Percentiles rank a stretch among this genome's conserved stretches.
These are phyloP conservation scores for Glycyrrhiza uralensis DNA, from an alignment of 306 rosid genomes.

Conservation along the genomic window DNA sequence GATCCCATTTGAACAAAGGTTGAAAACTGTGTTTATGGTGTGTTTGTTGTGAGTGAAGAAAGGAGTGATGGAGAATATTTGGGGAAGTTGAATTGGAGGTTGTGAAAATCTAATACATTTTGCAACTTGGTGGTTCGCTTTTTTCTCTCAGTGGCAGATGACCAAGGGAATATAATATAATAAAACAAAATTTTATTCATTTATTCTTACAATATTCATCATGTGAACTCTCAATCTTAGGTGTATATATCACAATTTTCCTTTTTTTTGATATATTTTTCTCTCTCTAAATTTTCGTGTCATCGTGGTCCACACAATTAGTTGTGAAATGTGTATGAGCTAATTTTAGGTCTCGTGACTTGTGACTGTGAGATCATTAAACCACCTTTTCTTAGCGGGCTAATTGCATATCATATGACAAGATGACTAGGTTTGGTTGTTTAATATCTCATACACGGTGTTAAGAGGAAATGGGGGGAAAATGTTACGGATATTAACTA, in stretches of 20 bases:
- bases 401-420: background rate
- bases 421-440: no score
- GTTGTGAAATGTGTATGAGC: conserved; percentile 12
- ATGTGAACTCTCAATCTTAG: background rate
- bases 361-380: background rate
- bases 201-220: conserved; percentile 17
- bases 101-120: conserved; percentile 69
- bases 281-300: background rate
- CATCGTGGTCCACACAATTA: conserved; percentile 10
- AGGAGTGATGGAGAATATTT: conserved; percentile 28
- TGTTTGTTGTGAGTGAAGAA: conserved; percentile 42
- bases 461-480: no score
- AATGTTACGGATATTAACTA: no score
- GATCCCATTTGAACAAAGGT: conserved; percentile 38
- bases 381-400: background rate
- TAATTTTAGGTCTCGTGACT: background rate
- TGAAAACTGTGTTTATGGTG: conserved; percentile 13
- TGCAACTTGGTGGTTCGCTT: conserved; percentile 45
- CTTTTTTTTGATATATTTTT: background rate
- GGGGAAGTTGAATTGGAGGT: conserved; percentile 59
- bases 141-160: conserved; percentile 50
- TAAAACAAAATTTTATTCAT: background rate
- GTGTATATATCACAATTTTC: background rate
- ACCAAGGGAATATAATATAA: conserved; percentile 56
- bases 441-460: no score